Evolutionary conservation across 805 yeast species (phyloP), one percentile per base, ranked within the genome.

Genomic region (Metschnikowia koreensis): DNA sequence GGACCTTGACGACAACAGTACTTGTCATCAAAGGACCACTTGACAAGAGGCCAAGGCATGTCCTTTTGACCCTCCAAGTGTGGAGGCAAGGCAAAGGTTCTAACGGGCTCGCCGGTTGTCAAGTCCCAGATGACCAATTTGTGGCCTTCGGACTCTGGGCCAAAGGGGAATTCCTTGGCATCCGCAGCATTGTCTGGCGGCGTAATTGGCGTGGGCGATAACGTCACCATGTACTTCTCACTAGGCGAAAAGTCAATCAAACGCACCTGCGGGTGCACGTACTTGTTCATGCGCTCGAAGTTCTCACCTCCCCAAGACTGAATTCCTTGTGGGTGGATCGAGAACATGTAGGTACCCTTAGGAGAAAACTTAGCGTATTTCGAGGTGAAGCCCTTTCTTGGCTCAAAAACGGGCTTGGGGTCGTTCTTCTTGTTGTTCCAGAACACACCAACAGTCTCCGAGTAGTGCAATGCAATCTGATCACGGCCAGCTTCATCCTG

Each of bases 1-100:
- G 96, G 97, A 47, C 94, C 93, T 71, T 89, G 82, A 76, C 99
- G 87, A 50, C 97, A 98, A 75, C 96, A 89, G 77, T 84, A 94
- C 70, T 82, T 84, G 72, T 89, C 96, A 73, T 94, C 96, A 63
- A 75, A 79, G 42, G 97, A 89, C 98, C 98, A 94, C 74, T 91
- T 91, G 69, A 94, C 85, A 64, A 93, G 82, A 45, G 99, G 99
- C 99, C 99, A 94, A 55, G 87, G 83, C 84, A 84, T 81, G 79
- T 82, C 73, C 80, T 82, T 71, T 80, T 81, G 79, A 38, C 78
- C 74, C 65, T 84, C 85, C 66, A 86, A 75, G 65, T 82, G 78
- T 55, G 89, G 88, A 53, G 93, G 89, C 64, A 93, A 77, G 31
- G 97, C 96, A 81, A 94, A 93, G 13, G 97, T 88, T 69, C 96